These are phyloP conservation scores for Delphinella strobiligena DNA, from an alignment of 2,329 filamentous ascomycete species.

Conservation along the genomic window DNA sequence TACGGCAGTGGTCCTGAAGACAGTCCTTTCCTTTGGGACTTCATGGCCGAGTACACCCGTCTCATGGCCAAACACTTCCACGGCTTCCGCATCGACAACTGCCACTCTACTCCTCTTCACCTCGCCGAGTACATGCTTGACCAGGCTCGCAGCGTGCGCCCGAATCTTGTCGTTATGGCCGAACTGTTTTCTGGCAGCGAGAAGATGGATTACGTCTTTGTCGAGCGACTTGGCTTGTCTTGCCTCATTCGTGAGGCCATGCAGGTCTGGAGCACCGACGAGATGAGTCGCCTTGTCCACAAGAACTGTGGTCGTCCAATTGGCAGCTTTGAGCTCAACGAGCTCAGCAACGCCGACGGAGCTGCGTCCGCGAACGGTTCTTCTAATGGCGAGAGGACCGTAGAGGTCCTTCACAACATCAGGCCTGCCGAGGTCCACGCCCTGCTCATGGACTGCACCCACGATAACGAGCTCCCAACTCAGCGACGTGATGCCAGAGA, in stretches of 20 bases:
- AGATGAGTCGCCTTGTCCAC: constrained; percentile 86
- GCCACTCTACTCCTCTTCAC: constrained; percentile 87
- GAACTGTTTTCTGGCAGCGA: constrained; percentile 94
- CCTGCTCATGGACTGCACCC: constrained; percentile 97
- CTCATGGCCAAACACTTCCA: constrained; percentile 90
- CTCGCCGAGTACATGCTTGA: constrained; percentile 93
- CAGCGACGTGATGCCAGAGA: constrained; percentile 92
- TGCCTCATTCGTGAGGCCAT: constrained; percentile 93
- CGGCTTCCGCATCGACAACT: constrained; percentile 95
- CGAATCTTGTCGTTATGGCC: constrained; percentile 82
- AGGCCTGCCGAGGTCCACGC: constrained; percentile 83
- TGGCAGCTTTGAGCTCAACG: constrained; percentile 92
- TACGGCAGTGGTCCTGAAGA: constrained; percentile 73
- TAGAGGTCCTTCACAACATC: constrained; percentile 66
- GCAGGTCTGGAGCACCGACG: constrained; percentile 93
- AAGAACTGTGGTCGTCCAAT: constrained; percentile 88
- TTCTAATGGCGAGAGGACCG: constrained; percentile 16
- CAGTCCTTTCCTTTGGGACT: constrained; percentile 88
- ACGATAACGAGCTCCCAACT: constrained; percentile 92
- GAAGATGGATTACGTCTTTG: constrained; percentile 91
- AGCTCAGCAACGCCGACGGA: constrained; percentile 54
- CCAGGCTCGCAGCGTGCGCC: constrained; percentile 76
- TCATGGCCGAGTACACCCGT: constrained; percentile 86
- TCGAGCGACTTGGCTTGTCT: constrained; percentile 81
- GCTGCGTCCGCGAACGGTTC: constrained; percentile 12